Percentiles rank a stretch among this genome's conserved stretches.
These are phyloP conservation scores for Epichloe gansuensis DNA, from an alignment of 2,329 filamentous ascomycete genomes.

Conservation along the genomic window DNA sequence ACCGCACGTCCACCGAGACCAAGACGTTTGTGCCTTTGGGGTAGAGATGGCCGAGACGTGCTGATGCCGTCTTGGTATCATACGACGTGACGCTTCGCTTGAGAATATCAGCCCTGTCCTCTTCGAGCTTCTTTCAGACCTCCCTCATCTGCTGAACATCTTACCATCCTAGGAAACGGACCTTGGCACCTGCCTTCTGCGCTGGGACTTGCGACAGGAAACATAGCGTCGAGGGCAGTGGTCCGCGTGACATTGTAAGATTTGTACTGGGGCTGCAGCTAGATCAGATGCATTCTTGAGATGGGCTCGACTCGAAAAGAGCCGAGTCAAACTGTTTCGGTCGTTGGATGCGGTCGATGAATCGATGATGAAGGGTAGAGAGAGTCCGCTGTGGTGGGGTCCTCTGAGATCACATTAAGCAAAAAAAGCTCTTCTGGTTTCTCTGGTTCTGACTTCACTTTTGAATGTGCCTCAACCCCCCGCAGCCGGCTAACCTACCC, in stretches of 20 bases:
- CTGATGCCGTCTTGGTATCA: slow-evolving; percentile 39
- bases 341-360: too few relatives aligned
- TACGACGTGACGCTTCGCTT: slow-evolving; percentile 36
- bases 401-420: not conserved
- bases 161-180: slow-evolving; percentile 87
- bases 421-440: too few relatives aligned
- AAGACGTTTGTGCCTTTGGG: slow-evolving; percentile 32
- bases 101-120: not conserved
- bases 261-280: too few relatives aligned
- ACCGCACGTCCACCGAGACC: slow-evolving; percentile 56
- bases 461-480: not conserved
- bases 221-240: slow-evolving; percentile 50
- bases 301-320: too few relatives aligned
- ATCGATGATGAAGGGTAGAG: too few relatives aligned
- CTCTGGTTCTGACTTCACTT: not conserved
- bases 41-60: slow-evolving; percentile 57
- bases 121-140: not conserved
- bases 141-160: slow-evolving; percentile 15
- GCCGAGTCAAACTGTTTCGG: too few relatives aligned
- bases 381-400: not conserved
- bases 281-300: not conserved
- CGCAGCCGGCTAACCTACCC: not conserved
- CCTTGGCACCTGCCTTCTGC: slow-evolving; percentile 53
- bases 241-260: slow-evolving; percentile 38
- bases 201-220: slow-evolving; percentile 49